Evolutionary conservation across 306 rosid genomes (phyloP).

Genomic region (Cicer chorassanicum): DNA sequence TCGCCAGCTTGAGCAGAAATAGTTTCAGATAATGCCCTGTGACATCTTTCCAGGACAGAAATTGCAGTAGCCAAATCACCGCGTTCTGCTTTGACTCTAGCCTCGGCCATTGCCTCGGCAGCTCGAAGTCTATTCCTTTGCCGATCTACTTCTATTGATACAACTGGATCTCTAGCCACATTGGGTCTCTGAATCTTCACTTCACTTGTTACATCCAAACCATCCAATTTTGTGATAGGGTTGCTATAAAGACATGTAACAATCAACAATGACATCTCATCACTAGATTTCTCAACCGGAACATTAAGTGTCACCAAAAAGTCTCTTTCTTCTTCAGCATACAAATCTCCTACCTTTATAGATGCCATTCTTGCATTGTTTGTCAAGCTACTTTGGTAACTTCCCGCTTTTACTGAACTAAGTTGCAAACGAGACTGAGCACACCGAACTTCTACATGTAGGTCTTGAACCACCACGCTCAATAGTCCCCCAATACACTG

Average conservation of each 20-base stretch:
- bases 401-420: slow-evolving; percentile 78
- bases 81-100: slow-evolving; percentile 73
- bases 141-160: slow-evolving; percentile 83
- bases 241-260: slow-evolving; percentile 66
- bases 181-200: slow-evolving; percentile 79
- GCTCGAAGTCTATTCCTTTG: slow-evolving; percentile 74
- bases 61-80: slow-evolving; percentile 78
- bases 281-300: slow-evolving; percentile 63
- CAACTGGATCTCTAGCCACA: slow-evolving; percentile 48
- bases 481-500: slow-evolving; percentile 96
- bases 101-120: slow-evolving; percentile 79
- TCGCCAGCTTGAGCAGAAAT: slow-evolving; percentile 70
- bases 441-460: slow-evolving; percentile 64
- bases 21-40: slow-evolving; percentile 59
- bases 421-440: slow-evolving; percentile 62
- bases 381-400: slow-evolving; percentile 62
- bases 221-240: slow-evolving; percentile 66
- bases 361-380: slow-evolving; percentile 64
- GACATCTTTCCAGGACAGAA: slow-evolving; percentile 66
- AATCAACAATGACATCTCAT: slow-evolving; percentile 65
- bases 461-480: slow-evolving; percentile 92
- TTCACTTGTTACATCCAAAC: slow-evolving; percentile 55
- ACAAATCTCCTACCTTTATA: slow-evolving; percentile 76
- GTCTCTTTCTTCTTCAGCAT: slow-evolving; percentile 95
- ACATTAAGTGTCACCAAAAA: slow-evolving; percentile 73